Base-by-base conservation (phyloP, 176 grass and related monocot genomes). In the Cocos nucifera region DNA sequence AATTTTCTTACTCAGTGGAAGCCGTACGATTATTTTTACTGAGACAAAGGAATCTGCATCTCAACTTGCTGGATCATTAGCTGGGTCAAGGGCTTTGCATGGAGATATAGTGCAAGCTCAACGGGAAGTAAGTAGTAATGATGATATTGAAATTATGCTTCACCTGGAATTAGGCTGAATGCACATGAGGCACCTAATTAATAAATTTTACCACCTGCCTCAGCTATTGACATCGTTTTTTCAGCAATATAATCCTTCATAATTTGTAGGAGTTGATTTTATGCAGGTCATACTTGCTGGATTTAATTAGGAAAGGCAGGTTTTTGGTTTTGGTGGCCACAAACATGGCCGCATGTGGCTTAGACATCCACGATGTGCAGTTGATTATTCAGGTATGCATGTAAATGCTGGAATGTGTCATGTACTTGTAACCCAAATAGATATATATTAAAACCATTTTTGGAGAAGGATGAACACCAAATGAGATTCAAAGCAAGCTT, bases 351-450 rank as follows among this genome's bases (percentile, higher is more conserved):
- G 94, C 94, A 58, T 77, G 94, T 61, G 94, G 94, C 4, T 73
- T 93, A 16, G 94, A 98, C 51, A 98, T 98, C 64, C 92, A 78
- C 62, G 94, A 98, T 25, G 94, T 98, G 59, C 88, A 98, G 66
- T 70, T 98, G 64, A 89, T 98, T 81, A 93, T 98, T 79, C 94
- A 93, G 94, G 88, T 98, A 67, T 72, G 24, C 44, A 21, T 26
- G 59, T 15, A 25, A 59, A 3, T 59, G 22, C 8, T 19, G 3
- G 22, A 55, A 10, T 12, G 35, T 12, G 35, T 44, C 8, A 12
- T 12, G 18, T 68, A n/a, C n/a, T n/a, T n/a, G n/a, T n/a, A n/a
- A n/a, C n/a, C 21, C 21, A 21, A 21, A 21, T 1, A 21, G 21
- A 21, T 21, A 21, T 21, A 21, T 21, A 21, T 21, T 21, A 21